Percentiles rank a stretch among this genome's conserved stretches.
These are phyloP conservation scores for Nannochloris sp. DNA, from an alignment of 139 green algal genomes.

Conservation along the genomic window DNA sequence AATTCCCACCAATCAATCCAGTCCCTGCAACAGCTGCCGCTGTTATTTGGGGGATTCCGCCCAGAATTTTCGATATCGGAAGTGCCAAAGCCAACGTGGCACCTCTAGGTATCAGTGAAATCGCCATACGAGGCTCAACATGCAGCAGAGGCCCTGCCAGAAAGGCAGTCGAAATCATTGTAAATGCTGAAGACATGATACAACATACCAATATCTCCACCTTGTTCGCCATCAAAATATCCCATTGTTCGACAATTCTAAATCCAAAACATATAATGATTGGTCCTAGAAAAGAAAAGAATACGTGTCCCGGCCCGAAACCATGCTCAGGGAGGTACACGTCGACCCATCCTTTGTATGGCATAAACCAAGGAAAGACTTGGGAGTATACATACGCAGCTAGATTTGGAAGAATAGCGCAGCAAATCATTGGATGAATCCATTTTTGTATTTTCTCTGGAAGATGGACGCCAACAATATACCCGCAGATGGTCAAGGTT, in stretches of 20 bases:
- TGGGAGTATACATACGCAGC: conserved; percentile 21
- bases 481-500: too few species aligned
- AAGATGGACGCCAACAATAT: background rate
- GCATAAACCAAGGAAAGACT: too few species aligned
- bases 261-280: conserved; percentile 87
- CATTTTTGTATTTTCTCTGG: conserved; percentile 24
- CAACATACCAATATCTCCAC: conserved; percentile 69
- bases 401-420: conserved; percentile 45
- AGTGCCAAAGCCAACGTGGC: conserved; percentile 83
- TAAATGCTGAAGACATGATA: conserved; percentile 40
- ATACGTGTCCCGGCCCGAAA: conserved; percentile 59
- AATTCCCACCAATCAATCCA: conserved; percentile 64
- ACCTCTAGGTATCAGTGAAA: conserved; percentile 60
- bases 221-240: conserved; percentile 67
- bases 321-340: background rate
- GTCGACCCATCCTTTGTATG: conserved; percentile 21
- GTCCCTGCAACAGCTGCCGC: conserved; percentile 73
- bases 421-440: conserved; percentile 61
- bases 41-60: conserved; percentile 58
- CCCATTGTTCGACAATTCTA: conserved; percentile 55
- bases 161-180: conserved; percentile 64
- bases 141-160: conserved; percentile 32
- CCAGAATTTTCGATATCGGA: conserved; percentile 61
- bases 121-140: conserved; percentile 46
- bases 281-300: conserved; percentile 77